These are phyloP conservation scores for Malania oleifera DNA, from an alignment of 164 flowering plant species.

Conservation along the genomic window DNA sequence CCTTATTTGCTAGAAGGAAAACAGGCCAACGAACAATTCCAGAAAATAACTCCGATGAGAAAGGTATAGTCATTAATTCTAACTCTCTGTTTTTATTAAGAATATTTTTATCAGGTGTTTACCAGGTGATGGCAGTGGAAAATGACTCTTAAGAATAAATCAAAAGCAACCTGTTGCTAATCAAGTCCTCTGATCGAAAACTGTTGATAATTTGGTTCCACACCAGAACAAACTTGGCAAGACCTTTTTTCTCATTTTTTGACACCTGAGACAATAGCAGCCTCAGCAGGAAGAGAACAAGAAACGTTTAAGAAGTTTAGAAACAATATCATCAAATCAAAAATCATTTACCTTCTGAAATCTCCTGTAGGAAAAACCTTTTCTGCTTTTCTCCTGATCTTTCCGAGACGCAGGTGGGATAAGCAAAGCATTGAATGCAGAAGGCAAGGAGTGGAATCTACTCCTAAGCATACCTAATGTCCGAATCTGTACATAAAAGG, in stretches of 20 bases:
- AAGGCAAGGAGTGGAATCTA: slow-evolving; percentile 70
- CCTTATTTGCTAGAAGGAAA: slow-evolving; percentile 87
- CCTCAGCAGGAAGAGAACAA: slow-evolving; percentile 1
- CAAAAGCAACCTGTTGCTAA: slow-evolving; percentile 67
- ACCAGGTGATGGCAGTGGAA: neutral
- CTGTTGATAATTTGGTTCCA: slow-evolving; percentile 85
- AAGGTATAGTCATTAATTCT: slow-evolving; percentile 83
- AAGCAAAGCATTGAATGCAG: slow-evolving; percentile 60
- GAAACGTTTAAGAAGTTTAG: neutral
- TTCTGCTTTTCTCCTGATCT: slow-evolving; percentile 23
- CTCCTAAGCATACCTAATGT: slow-evolving; percentile 90
- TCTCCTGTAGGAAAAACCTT: slow-evolving; percentile 26
- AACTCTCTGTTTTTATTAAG: slow-evolving; percentile 51
- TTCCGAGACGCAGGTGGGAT: slow-evolving; percentile 47
- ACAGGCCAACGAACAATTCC: slow-evolving; percentile 75
- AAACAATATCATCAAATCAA: neutral
- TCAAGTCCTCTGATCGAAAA: slow-evolving; percentile 81
- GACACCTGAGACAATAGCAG: slow-evolving; percentile 31
- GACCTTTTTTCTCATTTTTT: slow-evolving; percentile 32
- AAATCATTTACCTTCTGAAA: slow-evolving; percentile 36
- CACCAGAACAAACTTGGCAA: slow-evolving; percentile 61
- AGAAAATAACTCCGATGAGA: slow-evolving; percentile 48
- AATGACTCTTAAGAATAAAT: neutral
- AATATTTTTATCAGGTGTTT: neutral
- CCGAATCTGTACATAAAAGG: slow-evolving; percentile 49